phyloP scores from a whole-genome alignment of 2,329 filamentous ascomycete genomes.

The Raffaelea ambrosiae region DNA sequence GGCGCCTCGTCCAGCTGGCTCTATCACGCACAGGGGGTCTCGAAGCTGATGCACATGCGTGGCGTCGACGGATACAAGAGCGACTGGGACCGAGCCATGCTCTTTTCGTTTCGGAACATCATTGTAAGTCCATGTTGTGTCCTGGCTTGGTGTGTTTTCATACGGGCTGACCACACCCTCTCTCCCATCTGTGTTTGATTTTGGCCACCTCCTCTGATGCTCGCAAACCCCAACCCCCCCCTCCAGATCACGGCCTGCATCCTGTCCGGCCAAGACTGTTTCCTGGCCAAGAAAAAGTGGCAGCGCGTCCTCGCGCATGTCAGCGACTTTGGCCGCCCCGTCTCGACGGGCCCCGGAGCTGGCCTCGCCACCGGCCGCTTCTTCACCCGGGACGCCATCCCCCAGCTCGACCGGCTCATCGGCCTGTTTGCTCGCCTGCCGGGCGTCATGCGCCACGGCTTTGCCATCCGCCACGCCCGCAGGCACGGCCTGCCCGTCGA shows the following conservation, averaged over 20 bases:
- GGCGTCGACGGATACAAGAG: conserved; percentile 25
- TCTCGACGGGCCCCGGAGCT: conserved; percentile 7
- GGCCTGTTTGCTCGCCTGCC: conserved; percentile 25
- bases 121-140: conserved; percentile 19
- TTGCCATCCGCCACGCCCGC: conserved; percentile 21
- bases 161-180: too few relatives aligned
- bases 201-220: not conserved
- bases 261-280: conserved; percentile 27
- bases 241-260: conserved; percentile 28
- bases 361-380: not conserved
- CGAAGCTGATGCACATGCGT: conserved; percentile 28
- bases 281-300: conserved; percentile 27
- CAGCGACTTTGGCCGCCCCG: not conserved
- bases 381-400: conserved; percentile 8
- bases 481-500: conserved; percentile 20
- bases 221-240: not conserved
- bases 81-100: conserved; percentile 27
- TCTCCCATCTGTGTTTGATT: not conserved
- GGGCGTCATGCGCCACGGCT: conserved; percentile 22
- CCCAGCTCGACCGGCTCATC: conserved; percentile 24
- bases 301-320: conserved; percentile 19
- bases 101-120: conserved; percentile 28
- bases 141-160: too few relatives aligned
- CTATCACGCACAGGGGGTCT: conserved; percentile 29
- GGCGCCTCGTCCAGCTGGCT: conserved; percentile 25